phyloP scores from a whole-genome alignment of 2,329 filamentous ascomycete genomes.

The Botrytis porri region DNA sequence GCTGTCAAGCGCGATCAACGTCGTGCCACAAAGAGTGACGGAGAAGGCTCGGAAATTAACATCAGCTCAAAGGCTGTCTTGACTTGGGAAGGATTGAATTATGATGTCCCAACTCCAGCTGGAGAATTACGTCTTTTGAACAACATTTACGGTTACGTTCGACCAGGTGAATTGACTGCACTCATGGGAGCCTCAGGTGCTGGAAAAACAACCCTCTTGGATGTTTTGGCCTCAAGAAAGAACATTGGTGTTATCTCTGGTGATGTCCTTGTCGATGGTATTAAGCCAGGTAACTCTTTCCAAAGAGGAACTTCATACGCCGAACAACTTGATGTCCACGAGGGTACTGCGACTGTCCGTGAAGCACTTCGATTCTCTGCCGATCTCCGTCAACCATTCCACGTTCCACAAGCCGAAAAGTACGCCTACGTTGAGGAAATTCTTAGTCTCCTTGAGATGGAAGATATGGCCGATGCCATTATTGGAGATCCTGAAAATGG shows the following conservation, averaged over 20 bases:
- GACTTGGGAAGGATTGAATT: conserved; percentile 84
- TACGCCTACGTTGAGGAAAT: conserved; percentile 65
- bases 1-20: conserved; percentile 56
- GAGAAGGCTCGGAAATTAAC: conserved; percentile 46
- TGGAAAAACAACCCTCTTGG: conserved; percentile 64
- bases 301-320: conserved; percentile 63
- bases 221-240: conserved; percentile 61
- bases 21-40: conserved; percentile 46
- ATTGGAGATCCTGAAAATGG: conserved; percentile 60
- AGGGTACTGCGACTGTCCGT: conserved; percentile 59
- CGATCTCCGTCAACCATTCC: conserved; percentile 58
- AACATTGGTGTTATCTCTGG: conserved; percentile 63
- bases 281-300: conserved; percentile 55
- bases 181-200: conserved; percentile 62
- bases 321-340: conserved; percentile 64
- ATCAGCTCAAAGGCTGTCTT: conserved; percentile 65
- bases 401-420: conserved; percentile 57
- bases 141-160: conserved; percentile 60
- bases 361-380: conserved; percentile 67
- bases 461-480: conserved; percentile 63
- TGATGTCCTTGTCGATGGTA: conserved; percentile 61
- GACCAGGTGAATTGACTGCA: conserved; percentile 59
- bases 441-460: conserved; percentile 62
- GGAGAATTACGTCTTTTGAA: conserved; percentile 50
- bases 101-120: conserved; percentile 58